These are phyloP conservation scores for Paramecium biaurelia DNA, from an alignment of 73 alveolate genomes.

Conservation along the genomic window DNA sequence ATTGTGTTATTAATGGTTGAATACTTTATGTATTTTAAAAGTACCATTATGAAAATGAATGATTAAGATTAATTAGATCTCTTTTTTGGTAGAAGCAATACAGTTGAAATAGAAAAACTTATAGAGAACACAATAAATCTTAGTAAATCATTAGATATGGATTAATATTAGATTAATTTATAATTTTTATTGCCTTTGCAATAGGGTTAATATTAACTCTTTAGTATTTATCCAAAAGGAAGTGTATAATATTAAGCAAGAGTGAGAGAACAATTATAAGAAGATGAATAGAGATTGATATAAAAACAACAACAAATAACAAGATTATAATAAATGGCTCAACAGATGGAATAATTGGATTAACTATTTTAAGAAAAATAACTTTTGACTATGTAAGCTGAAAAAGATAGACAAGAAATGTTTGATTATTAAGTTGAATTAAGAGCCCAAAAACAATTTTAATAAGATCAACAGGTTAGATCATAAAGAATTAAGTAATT, in stretches of 20 bases:
- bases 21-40: conserved; percentile 11
- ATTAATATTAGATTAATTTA: neutral
- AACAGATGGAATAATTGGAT: neutral
- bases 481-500: conserved; percentile 1
- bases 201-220: conserved; percentile 23
- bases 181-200: neutral
- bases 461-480: conserved; percentile 19
- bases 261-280: conserved; percentile 19
- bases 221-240: conserved; percentile 8
- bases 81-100: neutral
- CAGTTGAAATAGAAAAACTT: conserved; percentile 7
- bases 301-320: neutral
- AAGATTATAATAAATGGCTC: conserved; percentile 16
- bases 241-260: conserved; percentile 19
- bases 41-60: conserved; percentile 21
- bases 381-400: neutral
- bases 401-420: conserved; percentile 28
- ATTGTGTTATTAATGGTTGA: conserved; percentile 49
- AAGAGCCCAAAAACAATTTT: conserved; percentile 3
- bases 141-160: neutral
- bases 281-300: neutral
- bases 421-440: conserved; percentile 48
- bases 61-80: conserved; percentile 2
- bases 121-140: neutral
- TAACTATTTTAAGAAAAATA: neutral